Conservation (phyloP, 2,329 filamentous ascomycete genomes). For the Didymella pinodella region DNA sequence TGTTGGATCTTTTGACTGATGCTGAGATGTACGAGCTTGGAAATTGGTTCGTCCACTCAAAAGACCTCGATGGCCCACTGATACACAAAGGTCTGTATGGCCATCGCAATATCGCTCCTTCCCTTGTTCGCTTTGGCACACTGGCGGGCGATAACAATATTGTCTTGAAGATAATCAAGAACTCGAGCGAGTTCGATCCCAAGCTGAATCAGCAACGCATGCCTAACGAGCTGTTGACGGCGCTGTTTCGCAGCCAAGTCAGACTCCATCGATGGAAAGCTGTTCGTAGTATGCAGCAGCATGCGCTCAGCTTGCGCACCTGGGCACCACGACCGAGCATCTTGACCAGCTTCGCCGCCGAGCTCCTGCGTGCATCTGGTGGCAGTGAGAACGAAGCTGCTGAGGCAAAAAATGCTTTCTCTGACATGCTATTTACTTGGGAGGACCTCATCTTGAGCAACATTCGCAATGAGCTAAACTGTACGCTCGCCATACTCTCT, state of each 20-base stretch:
- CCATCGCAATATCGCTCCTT: constrained; percentile 59
- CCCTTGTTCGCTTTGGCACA: constrained; percentile 63
- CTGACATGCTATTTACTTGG: constrained; percentile 43
- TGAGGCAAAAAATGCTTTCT: constrained; percentile 38
- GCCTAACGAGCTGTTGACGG: constrained; percentile 47
- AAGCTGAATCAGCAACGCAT: constrained; percentile 37
- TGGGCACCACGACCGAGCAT: constrained; percentile 41
- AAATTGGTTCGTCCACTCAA: constrained; percentile 61
- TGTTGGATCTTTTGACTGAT: constrained; percentile 61
- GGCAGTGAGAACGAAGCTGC: constrained; percentile 18
- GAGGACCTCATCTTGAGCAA: constrained; percentile 35
- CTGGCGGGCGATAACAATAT: constrained; percentile 56
- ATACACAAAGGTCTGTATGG: constrained; percentile 57
- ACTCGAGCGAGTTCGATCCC: constrained; percentile 27
- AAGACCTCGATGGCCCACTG: constrained; percentile 63
- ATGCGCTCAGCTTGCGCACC: constrained; percentile 33
- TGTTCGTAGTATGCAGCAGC: constrained; percentile 50
- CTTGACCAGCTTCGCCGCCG: constrained; percentile 42
- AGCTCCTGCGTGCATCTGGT: constrained; percentile 37
- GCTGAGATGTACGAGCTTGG: constrained; percentile 59
- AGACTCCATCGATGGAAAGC: constrained; percentile 52
- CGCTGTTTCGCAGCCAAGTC: constrained; percentile 56
- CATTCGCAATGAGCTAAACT: constrained; percentile 40
- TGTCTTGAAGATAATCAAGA: constrained; percentile 44
- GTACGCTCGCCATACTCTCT: constrained; percentile 45